Conservation (phyloP, 192 early-diverging fungal genomes). For the Coemansia sp. region DNA sequence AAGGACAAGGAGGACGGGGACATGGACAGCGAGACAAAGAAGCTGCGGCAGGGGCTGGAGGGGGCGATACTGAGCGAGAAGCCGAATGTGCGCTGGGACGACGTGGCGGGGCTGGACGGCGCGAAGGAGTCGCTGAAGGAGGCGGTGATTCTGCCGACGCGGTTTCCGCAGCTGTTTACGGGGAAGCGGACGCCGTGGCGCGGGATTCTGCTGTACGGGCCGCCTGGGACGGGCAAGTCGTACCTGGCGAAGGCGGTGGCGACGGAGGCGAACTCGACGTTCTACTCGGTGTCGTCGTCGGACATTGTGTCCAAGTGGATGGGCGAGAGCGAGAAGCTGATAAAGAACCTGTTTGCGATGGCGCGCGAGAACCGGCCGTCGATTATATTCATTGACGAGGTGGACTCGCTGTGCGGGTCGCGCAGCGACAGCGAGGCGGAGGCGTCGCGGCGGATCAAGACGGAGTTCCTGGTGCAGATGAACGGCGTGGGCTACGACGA, state of each 20-base stretch:
- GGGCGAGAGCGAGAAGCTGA: conserved; percentile 94
- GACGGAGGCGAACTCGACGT: conserved; percentile 94
- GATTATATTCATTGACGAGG: conserved; percentile 99
- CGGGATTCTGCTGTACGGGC: conserved; percentile 95
- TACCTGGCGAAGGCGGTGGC: conserved; percentile 97
- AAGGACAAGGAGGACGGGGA: conserved; percentile 52
- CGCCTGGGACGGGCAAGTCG: conserved; percentile 97
- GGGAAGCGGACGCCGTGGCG: conserved; percentile 95
- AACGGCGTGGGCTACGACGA: conserved; percentile 97
- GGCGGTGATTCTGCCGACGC: conserved; percentile 97
- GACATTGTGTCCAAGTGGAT: conserved; percentile 99
- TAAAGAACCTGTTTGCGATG: conserved; percentile 93
- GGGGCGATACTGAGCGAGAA: conserved; percentile 93
- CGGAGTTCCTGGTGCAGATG: conserved; percentile 98
- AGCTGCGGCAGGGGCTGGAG: conserved; percentile 64
- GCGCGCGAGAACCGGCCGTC: conserved; percentile 90
- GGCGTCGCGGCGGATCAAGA: conserved; percentile 93
- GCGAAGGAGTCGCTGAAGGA: conserved; percentile 98
- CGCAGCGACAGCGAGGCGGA: conserved; percentile 98
- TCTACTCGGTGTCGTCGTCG: conserved; percentile 95
- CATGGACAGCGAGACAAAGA: conserved; percentile 78
- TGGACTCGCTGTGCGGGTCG: conserved; percentile 93
- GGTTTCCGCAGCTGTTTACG: conserved; percentile 95
- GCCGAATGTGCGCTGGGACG: conserved; percentile 95
- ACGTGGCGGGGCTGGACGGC: conserved; percentile 93